These are phyloP conservation scores for Furcasterigmium furcatum DNA, from an alignment of 2,329 filamentous ascomycete species.

Conservation along the genomic window DNA sequence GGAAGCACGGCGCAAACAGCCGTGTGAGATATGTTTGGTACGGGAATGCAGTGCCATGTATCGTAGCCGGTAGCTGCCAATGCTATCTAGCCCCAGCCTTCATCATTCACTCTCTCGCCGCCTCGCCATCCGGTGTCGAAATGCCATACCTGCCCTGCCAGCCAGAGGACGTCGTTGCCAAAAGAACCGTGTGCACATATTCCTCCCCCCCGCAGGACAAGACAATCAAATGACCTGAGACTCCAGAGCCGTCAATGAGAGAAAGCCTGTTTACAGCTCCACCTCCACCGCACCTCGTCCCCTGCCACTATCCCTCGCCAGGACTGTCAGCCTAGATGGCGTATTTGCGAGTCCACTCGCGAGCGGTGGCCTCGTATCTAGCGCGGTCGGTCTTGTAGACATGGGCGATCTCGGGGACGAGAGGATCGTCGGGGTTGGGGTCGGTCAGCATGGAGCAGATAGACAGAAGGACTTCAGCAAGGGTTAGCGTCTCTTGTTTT, in stretches of 20 bases:
- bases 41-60: slow-evolving; percentile 3
- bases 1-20: background rate
- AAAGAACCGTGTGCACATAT: background rate
- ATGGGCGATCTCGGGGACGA: slow-evolving; percentile 98
- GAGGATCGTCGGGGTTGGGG: slow-evolving; percentile 97
- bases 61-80: slow-evolving; percentile 3
- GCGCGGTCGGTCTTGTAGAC: slow-evolving; percentile 99
- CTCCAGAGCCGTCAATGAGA: slow-evolving; percentile 11
- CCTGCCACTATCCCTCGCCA: slow-evolving; percentile 3
- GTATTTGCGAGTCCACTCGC: slow-evolving; percentile 99
- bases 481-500: slow-evolving; percentile 1
- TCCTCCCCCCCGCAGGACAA: background rate
- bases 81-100: slow-evolving; percentile 2
- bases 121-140: background rate
- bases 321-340: slow-evolving; percentile 64
- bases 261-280: slow-evolving; percentile 5
- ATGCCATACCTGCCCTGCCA: background rate
- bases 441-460: slow-evolving; percentile 99
- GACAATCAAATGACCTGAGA: background rate
- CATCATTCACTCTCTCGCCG: background rate
- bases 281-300: slow-evolving; percentile 2
- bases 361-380: slow-evolving; percentile 91
- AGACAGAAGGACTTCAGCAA: slow-evolving; percentile 75
- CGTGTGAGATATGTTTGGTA: background rate
- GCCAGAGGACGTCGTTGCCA: too few relatives aligned